Evolutionary conservation across 768 basidiomycete genomes (phyloP).

Genomic region (Astraeus odoratus): DNA sequence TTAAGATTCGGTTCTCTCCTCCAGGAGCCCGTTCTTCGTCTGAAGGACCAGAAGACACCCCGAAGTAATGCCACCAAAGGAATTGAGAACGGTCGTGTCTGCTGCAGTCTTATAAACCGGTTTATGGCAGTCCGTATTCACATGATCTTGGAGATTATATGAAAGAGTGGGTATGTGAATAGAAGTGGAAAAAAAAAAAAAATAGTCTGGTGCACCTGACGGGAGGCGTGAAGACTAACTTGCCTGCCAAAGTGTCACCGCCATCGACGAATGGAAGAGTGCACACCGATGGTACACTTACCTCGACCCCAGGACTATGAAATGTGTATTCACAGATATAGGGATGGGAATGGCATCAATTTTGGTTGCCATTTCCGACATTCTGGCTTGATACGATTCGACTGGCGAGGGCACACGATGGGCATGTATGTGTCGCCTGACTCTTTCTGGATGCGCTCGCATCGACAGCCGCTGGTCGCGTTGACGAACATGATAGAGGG

Average conservation of each 20-base stretch:
- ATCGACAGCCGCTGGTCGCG: constrained; percentile 43
- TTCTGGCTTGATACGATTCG: too few relatives aligned
- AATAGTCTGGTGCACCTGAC: not conserved
- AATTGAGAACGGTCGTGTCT: not conserved
- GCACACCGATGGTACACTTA: not conserved
- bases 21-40: not conserved
- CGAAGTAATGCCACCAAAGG: not conserved
- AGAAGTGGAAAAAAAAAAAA: too few relatives aligned
- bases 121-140: not conserved
- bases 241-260: too few relatives aligned
- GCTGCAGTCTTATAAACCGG: not conserved
- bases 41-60: not conserved
- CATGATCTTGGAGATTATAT: not conserved
- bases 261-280: not conserved
- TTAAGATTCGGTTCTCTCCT: too few relatives aligned
- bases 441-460: constrained; percentile 43
- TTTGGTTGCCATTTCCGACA: too few relatives aligned
- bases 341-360: too few relatives aligned
- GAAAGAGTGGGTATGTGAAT: not conserved
- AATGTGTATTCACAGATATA: too few relatives aligned
- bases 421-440: constrained; percentile 43
- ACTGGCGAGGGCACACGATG: constrained; percentile 73
- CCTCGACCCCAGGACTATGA: too few relatives aligned
- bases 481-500: constrained; percentile 35
- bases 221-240: not conserved